Evolutionary conservation across 2,329 filamentous ascomycete species (phyloP), one percentile per base, ranked within the genome.

Genomic region (Ophiostoma populinum): DNA sequence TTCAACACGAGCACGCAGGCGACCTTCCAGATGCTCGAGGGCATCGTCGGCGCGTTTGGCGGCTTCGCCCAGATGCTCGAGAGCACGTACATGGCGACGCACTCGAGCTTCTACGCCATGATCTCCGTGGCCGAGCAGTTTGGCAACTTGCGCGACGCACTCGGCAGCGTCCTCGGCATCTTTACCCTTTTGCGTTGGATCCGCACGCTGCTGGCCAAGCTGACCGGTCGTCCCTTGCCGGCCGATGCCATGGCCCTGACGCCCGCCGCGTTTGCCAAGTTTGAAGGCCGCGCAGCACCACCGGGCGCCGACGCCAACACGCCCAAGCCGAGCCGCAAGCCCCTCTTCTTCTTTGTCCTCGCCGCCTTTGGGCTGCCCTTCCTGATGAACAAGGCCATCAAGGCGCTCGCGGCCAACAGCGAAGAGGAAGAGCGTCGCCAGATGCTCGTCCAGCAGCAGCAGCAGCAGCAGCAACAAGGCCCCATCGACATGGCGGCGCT

Each of bases 91-190:
- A 98, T 98, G 92, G 90, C 92, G 20, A 98, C 90, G 0, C 90
- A 98, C 57, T 94, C 86, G 6, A 93, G 83, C 36, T 98, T 98
- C 57, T 98, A 95, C 50, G 86, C 85, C 93, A 95, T 98, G 86
- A 81, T 98, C 25, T 90, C 87, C 7, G 92, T 98, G 25, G 90
- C 90, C 33, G 92, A 98, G 55, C 90, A 98, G 55, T 92, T 98
- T 47, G 80, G 85, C 40, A 93, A 87, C 49, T 65, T 98, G 32
- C 78, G 85, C 45, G 86, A 92, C 52, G 93, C 87, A 1, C 71
- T 98, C 11, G 90, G 92, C 42, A 93, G 85, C 3, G 76, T 94
- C 9, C 63, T 98, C 25, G 90, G 90, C 26, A 93, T 98, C 51
- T 98, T 93, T 59, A 92, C 90, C 9, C 54, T 98, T 26, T 79